A percentile compares a stretch with the other conserved stretches of the same genome.
These are phyloP conservation scores for Candida coleopterorum DNA, from an alignment of 805 yeast species.

Conservation along the genomic window DNA sequence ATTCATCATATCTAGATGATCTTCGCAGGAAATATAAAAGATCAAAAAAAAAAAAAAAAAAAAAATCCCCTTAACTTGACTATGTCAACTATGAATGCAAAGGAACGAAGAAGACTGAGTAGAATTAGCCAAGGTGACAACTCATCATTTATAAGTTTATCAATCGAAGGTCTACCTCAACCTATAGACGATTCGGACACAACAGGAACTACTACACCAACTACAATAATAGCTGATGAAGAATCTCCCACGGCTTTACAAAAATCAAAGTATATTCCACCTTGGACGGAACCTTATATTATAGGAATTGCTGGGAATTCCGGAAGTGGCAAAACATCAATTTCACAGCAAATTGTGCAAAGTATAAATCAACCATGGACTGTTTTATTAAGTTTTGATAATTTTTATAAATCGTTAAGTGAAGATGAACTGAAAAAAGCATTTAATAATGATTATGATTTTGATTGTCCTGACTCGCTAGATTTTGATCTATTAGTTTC, in stretches of 20 bases:
- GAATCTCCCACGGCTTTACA: neutral
- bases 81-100: conserved; percentile 4
- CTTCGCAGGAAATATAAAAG: conserved; percentile 1
- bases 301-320: conserved; percentile 48
- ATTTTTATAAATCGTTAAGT: conserved; percentile 76
- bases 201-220: neutral
- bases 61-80: neutral
- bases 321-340: conserved; percentile 90
- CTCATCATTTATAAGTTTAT: conserved; percentile 21
- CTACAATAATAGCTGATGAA: neutral
- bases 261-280: conserved; percentile 29
- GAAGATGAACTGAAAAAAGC: conserved; percentile 61
- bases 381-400: conserved; percentile 81
- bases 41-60: neutral
- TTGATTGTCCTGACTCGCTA: conserved; percentile 81
- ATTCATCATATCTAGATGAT: neutral
- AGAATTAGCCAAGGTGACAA: conserved; percentile 21
- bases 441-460: conserved; percentile 68
- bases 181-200: neutral
- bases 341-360: conserved; percentile 76
- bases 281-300: conserved; percentile 40
- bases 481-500: conserved; percentile 70
- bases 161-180: conserved; percentile 3
- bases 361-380: conserved; percentile 91
- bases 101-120: conserved; percentile 14